Evolutionary conservation across 2,329 filamentous ascomycete genomes (phyloP).

Genomic region (Aureobasidium vineae): DNA sequence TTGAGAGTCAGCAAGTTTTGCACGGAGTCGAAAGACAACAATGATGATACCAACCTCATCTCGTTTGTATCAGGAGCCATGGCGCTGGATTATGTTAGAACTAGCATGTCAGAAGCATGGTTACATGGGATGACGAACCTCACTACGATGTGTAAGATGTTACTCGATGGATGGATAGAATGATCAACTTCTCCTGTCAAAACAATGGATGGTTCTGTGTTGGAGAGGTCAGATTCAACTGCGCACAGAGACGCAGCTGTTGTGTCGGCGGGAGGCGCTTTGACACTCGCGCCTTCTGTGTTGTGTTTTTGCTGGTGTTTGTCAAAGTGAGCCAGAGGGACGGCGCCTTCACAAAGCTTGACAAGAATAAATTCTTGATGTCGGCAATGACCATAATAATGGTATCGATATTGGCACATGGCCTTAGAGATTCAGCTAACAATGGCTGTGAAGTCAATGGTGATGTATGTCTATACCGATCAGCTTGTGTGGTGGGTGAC

Average conservation of each 20-base stretch:
- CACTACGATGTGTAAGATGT: not conserved
- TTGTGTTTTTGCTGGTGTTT: constrained; percentile 7
- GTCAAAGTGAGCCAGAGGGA: not conserved
- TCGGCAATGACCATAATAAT: constrained; percentile 36
- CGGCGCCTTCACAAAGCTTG: constrained; percentile 31
- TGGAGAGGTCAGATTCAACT: not conserved
- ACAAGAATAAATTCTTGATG: constrained; percentile 36
- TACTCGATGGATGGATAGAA: not conserved
- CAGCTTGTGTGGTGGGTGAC: not conserved
- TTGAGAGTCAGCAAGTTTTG: not conserved
- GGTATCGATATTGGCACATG: constrained; percentile 39
- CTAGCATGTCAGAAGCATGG: not conserved
- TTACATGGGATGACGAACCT: not conserved
- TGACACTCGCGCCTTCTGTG: constrained; percentile 20
- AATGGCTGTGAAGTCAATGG: constrained; percentile 1
- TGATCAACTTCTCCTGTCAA: not conserved
- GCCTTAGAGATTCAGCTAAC: not conserved
- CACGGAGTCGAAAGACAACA: too few relatives aligned
- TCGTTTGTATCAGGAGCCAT: not conserved
- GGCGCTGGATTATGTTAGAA: not conserved
- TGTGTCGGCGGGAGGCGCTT: constrained; percentile 5
- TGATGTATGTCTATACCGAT: not conserved
- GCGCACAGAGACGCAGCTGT: not conserved
- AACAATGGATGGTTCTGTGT: not conserved
- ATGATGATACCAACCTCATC: not conserved